phyloP scores from a whole-genome alignment of 371 early-diverging fungal species.

The Gilbertella persicaria region DNA sequence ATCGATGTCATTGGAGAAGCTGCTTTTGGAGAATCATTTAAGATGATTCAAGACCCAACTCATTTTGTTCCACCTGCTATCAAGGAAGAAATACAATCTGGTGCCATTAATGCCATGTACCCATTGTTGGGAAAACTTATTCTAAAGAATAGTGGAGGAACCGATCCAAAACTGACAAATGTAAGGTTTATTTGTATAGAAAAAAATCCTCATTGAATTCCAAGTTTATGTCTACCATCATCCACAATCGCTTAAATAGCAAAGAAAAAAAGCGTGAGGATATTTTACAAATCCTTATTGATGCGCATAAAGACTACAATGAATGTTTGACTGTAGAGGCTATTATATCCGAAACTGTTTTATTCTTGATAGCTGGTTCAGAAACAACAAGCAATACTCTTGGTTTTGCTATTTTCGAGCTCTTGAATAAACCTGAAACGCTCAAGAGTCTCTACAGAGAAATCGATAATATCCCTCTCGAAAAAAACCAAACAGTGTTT shows the following conservation, averaged over 20 bases:
- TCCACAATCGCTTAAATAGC: constrained; percentile 28
- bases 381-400: constrained; percentile 43
- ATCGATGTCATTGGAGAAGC: constrained; percentile 55
- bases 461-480: constrained; percentile 21
- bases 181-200: too few species aligned
- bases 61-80: constrained; percentile 35
- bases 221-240: constrained; percentile 35
- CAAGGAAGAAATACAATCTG: neutral
- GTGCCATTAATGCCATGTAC: constrained; percentile 7
- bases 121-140: constrained; percentile 12
- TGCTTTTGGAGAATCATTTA: constrained; percentile 51
- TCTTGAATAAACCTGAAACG: constrained; percentile 30
- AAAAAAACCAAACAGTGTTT: constrained; percentile 18
- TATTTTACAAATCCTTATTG: constrained; percentile 42
- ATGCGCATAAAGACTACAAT: constrained; percentile 25
- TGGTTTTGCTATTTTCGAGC: constrained; percentile 34
- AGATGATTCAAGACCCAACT: constrained; percentile 41
- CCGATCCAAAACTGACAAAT: constrained; percentile 1
- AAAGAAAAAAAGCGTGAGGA: constrained; percentile 29
- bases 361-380: constrained; percentile 45
- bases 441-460: constrained; percentile 30
- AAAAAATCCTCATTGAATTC: neutral
- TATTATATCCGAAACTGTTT: constrained; percentile 36
- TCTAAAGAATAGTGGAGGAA: neutral
- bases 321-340: constrained; percentile 31